These are phyloP conservation scores for Pythium biforme DNA, from an alignment of 352 stramenopile species.

Conservation along the genomic window DNA sequence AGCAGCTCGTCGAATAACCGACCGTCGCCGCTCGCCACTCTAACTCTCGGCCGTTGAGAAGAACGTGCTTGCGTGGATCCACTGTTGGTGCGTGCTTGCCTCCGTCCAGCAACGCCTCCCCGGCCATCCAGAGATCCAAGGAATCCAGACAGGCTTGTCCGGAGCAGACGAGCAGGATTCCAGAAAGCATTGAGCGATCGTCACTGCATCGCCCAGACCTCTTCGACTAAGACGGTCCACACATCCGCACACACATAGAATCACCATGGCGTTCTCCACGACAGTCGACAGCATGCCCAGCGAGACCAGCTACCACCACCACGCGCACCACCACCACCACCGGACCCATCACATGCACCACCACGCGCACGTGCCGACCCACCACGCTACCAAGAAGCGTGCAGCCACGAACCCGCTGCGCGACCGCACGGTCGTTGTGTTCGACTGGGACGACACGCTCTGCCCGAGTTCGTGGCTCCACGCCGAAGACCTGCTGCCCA, in stretches of 20 bases:
- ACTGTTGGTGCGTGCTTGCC: neutral
- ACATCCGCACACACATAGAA: neutral
- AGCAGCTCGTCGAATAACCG: slow-evolving; percentile 8
- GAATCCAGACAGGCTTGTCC: neutral
- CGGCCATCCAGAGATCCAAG: slow-evolving; percentile 3
- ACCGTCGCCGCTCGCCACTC: slow-evolving; percentile 1
- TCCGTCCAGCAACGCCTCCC: slow-evolving; percentile 15
- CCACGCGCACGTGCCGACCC: slow-evolving; percentile 20
- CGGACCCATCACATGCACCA: slow-evolving; percentile 9
- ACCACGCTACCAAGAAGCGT: slow-evolving; percentile 19
- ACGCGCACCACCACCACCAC: slow-evolving; percentile 16
- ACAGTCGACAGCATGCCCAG: slow-evolving; percentile 27
- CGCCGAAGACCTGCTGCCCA: slow-evolving; percentile 72
- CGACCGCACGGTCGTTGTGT: slow-evolving; percentile 82
- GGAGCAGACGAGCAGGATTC: neutral
- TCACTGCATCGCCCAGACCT: neutral
- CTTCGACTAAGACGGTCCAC: slow-evolving; percentile 5
- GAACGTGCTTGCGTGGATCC: slow-evolving; percentile 25
- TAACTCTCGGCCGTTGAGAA: slow-evolving; percentile 21
- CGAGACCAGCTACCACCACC: slow-evolving; percentile 15
- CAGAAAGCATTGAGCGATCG: slow-evolving; percentile 11
- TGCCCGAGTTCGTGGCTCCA: slow-evolving; percentile 85
- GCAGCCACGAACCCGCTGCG: slow-evolving; percentile 33
- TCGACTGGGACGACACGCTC: slow-evolving; percentile 90
- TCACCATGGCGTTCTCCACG: slow-evolving; percentile 32